phyloP scores from a whole-genome alignment of 257 asterid genomes.

The Cruciata laevipes region DNA sequence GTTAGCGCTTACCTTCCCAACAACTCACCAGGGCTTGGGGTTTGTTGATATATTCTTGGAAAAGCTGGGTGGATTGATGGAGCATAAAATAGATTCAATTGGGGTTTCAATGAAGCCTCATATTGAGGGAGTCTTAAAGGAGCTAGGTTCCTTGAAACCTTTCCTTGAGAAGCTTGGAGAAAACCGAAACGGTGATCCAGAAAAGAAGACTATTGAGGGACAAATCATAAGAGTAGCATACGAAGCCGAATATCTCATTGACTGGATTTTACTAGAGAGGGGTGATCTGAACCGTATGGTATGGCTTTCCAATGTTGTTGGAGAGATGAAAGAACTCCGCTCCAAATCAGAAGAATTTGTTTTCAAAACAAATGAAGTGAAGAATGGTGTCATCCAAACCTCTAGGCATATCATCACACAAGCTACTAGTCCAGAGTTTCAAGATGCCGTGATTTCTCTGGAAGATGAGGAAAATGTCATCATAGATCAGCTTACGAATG shows the following conservation, averaged over 20 bases:
- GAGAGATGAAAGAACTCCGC: not conserved
- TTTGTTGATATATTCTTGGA: not conserved
- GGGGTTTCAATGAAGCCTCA: not conserved
- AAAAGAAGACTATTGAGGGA: no score
- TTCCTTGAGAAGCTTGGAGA: not conserved
- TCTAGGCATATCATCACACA: not conserved
- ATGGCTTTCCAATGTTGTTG: not conserved
- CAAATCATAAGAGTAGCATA: not conserved
- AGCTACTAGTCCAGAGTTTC: not conserved
- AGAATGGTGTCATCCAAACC: not conserved
- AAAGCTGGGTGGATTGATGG: not conserved
- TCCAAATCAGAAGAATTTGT: no score
- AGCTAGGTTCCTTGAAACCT: conserved; percentile 3
- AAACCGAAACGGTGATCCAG: not conserved
- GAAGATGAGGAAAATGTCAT: conserved; percentile 9
- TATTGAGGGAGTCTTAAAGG: not conserved
- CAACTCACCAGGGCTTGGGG: not conserved
- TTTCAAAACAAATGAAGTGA: not conserved
- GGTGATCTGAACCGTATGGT: not conserved
- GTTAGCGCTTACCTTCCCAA: not conserved
- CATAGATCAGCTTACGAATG: not conserved
- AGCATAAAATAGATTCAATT: not conserved
- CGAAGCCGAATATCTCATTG: not conserved
- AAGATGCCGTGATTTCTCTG: conserved; percentile 2
- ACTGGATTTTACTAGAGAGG: not conserved